These are phyloP conservation scores for Auricularia sp. DNA, from an alignment of 768 basidiomycete species.

Conservation along the genomic window DNA sequence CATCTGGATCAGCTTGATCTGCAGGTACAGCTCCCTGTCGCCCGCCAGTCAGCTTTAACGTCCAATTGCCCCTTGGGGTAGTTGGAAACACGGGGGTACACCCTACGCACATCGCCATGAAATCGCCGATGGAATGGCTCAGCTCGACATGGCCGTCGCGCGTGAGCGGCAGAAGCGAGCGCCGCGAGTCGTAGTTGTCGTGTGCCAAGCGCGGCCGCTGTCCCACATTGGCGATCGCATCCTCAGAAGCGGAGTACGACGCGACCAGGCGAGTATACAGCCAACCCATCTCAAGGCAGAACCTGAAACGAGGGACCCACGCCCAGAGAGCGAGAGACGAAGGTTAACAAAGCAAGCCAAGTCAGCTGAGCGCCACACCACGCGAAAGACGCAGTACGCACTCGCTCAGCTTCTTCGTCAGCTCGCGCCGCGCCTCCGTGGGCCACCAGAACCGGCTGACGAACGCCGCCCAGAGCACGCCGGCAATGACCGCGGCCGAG, in stretches of 20 bases:
- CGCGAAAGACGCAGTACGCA: constrained; percentile 26
- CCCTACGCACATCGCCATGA: constrained; percentile 77
- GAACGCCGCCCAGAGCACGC: constrained; percentile 82
- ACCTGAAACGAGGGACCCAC: constrained; percentile 35
- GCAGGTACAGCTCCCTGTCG: constrained; percentile 86
- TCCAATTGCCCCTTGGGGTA: not conserved
- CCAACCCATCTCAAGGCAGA: constrained; percentile 90
- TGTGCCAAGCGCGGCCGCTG: constrained; percentile 10
- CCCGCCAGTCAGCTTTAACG: not conserved
- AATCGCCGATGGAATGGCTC: constrained; percentile 63
- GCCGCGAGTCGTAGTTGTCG: constrained; percentile 5
- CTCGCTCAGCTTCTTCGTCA: constrained; percentile 82
- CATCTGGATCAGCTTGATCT: constrained; percentile 80
- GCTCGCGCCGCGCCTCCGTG: constrained; percentile 80
- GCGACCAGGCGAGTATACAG: constrained; percentile 87
- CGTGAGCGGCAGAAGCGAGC: constrained; percentile 6
- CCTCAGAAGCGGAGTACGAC: constrained; percentile 64
- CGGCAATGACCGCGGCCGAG: constrained; percentile 68
- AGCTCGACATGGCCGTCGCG: constrained; percentile 20
- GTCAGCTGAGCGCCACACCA: too few relatives aligned
- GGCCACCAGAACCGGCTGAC: constrained; percentile 95
- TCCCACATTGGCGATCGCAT: constrained; percentile 14
- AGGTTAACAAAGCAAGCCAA: constrained; percentile 2
- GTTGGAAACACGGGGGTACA: not conserved
- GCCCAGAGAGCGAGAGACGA: constrained; percentile 4